phyloP scores from a whole-genome alignment of 257 asterid genomes.

The Solanum stenotomum region DNA sequence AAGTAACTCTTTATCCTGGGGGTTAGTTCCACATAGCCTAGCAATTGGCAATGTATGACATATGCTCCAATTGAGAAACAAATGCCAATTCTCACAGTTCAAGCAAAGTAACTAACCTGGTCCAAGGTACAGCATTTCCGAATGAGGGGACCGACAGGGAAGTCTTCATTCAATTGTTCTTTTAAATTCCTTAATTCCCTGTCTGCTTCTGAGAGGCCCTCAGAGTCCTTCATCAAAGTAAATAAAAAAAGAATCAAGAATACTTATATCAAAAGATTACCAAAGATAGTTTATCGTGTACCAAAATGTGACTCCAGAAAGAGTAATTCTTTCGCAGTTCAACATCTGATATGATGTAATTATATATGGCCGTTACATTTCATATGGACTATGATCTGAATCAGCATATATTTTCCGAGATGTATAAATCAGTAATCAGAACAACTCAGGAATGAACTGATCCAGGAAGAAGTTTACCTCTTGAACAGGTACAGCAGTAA shows the following conservation, averaged over 20 bases:
- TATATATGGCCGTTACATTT: not conserved
- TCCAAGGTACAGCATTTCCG: conserved; percentile 87
- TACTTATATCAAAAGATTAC: not conserved
- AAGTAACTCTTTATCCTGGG: not conserved
- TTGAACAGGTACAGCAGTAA: conserved; percentile 38
- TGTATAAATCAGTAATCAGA: not conserved
- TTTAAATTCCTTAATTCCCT: conserved; percentile 64
- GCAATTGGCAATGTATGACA: not conserved
- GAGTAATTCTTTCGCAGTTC: not conserved
- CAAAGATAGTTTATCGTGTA: not conserved
- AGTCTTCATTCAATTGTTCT: conserved; percentile 74
- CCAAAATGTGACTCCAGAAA: not conserved
- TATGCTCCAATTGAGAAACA: not conserved
- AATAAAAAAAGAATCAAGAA: not conserved
- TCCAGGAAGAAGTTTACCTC: conserved; percentile 42
- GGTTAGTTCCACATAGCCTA: not conserved
- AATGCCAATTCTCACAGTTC: not conserved
- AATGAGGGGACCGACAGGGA: conserved; percentile 88
- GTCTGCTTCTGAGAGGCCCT: conserved; percentile 79
- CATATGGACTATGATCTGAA: not conserved
- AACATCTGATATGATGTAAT: not conserved
- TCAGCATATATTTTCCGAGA: not conserved
- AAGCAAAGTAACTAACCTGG: conserved; percentile 42
- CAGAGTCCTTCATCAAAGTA: conserved; percentile 51
- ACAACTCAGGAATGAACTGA: not conserved